Base-by-base conservation (phyloP, 2,329 filamentous ascomycete species). In the Pestalotiopsis sp. region DNA sequence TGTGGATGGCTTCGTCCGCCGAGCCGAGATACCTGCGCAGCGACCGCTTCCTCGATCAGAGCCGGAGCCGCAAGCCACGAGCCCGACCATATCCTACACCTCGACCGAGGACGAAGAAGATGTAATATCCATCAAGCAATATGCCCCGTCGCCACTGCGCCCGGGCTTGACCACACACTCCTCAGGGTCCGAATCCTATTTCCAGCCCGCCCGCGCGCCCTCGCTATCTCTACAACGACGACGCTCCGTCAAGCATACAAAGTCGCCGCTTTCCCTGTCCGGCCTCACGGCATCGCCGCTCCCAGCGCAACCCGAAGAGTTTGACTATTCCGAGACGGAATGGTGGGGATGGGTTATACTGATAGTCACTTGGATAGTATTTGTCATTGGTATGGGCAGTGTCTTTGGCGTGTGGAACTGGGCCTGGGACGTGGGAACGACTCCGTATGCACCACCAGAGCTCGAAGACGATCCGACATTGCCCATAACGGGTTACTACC, bases 321-420 rank as follows among this genome's bases (percentile, higher is more conserved):
- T 91, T 69, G 93, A 97, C 81, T 98, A 98, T 77, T 90, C 91
- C 57, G 95, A 98, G 82, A 99, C 96, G 0, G 95, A 96, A 75
- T 97, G 93, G 91, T 99, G 96, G 95, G 96, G 96, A 0, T 99
- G 95, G 94, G 91, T 97, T 7, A 92, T 99, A 62, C 84, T 99
- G 40, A 83, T 92, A 56, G 91, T 93, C 61, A 99, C 97, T 0
- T 99, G 97, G 96, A 83, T 97, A 59, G 94, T 98, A 31, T 98
- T 99, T 79, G 94, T 98, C 23, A 90, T 96, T 0, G 96, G 96
- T 40, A 98, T 99, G 93, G 96, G 96, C 66, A 97, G 93, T 65
- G 98, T 94, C 79, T 87, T 98, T 60, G 95, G 93, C 25, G 90
- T 98, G 25, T 99, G 96, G 96, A 96, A 91, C 80, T 99, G 96